Conservation (phyloP, 164 flowering plant species). For the Euptelea pleiosperma region DNA sequence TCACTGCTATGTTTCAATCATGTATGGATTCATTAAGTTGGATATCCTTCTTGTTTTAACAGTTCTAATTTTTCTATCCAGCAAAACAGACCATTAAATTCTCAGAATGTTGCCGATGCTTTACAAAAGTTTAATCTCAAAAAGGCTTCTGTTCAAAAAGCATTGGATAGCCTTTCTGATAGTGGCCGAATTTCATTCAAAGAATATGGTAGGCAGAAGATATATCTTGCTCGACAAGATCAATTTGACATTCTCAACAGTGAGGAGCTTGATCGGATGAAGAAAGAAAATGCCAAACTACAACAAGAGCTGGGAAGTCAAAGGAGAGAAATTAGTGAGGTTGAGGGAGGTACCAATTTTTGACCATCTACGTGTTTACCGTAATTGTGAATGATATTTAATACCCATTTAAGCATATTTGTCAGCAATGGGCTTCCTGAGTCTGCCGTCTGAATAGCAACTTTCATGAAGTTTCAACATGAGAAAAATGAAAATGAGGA, state of each 20-base stretch:
- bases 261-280: conserved; percentile 82
- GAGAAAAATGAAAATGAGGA: neutral
- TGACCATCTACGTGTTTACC: neutral
- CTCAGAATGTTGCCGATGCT: conserved; percentile 89
- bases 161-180: conserved; percentile 45
- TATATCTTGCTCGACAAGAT: conserved; percentile 89
- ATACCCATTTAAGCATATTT: too few relatives aligned
- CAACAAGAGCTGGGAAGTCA: conserved; percentile 61
- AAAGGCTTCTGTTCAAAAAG: conserved; percentile 84
- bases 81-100: conserved; percentile 95
- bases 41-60: neutral
- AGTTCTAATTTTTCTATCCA: conserved; percentile 22
- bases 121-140: conserved; percentile 93
- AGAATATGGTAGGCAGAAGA: conserved; percentile 97
- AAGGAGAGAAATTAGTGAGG: conserved; percentile 52
- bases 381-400: neutral
- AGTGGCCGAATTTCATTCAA: conserved; percentile 35
- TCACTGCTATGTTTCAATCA: too few relatives aligned
- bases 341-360: conserved; percentile 67
- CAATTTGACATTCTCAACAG: conserved; percentile 81
- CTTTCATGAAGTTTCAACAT: too few relatives aligned
- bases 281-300: conserved; percentile 65
- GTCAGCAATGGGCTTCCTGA: too few relatives aligned
- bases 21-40: neutral
- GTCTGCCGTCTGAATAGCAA: too few relatives aligned